phyloP scores from a whole-genome alignment of 2,329 filamentous ascomycete genomes.

The Claviceps capensis region DNA sequence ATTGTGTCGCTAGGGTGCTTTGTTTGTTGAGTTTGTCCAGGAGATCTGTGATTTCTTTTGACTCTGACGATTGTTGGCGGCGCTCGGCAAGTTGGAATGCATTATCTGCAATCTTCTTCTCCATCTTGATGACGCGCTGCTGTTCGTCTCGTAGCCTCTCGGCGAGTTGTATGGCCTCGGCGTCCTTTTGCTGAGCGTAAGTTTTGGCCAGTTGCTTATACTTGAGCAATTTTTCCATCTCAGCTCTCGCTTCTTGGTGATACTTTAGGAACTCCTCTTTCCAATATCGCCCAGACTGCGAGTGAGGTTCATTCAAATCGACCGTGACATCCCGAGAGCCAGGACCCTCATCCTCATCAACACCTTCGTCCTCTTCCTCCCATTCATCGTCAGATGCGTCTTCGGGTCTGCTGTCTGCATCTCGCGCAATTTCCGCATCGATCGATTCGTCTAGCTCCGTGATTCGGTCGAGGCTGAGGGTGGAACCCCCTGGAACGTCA shows the following conservation, averaged over 20 bases:
- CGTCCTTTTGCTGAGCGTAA: constrained; percentile 65
- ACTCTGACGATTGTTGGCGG: constrained; percentile 19
- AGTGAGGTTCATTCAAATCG: constrained; percentile 60
- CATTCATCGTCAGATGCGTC: constrained; percentile 31
- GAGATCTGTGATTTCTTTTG: constrained; percentile 31
- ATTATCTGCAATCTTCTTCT: constrained; percentile 46
- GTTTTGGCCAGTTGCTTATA: constrained; percentile 72
- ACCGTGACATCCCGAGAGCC: constrained; percentile 50
- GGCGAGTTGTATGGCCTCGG: constrained; percentile 51
- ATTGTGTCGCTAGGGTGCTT: constrained; percentile 42
- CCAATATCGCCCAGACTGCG: constrained; percentile 67
- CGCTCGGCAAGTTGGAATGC: constrained; percentile 38
- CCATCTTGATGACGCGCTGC: constrained; percentile 48
- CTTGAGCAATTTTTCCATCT: constrained; percentile 64
- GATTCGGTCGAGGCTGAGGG: constrained; percentile 5
- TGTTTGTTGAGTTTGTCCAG: constrained; percentile 42
- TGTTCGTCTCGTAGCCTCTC: constrained; percentile 56
- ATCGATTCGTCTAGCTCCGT: constrained; percentile 32
- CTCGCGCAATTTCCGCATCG: constrained; percentile 25
- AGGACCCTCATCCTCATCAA: constrained; percentile 30
- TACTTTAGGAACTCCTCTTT: constrained; percentile 66
- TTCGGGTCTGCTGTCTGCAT: constrained; percentile 5
- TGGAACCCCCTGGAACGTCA: constrained; percentile 28
- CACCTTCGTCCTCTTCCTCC: constrained; percentile 24
- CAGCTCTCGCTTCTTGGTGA: constrained; percentile 54